These are phyloP conservation scores for Dacryopinax spathularia DNA, from an alignment of 768 basidiomycete genomes.

Conservation along the genomic window DNA sequence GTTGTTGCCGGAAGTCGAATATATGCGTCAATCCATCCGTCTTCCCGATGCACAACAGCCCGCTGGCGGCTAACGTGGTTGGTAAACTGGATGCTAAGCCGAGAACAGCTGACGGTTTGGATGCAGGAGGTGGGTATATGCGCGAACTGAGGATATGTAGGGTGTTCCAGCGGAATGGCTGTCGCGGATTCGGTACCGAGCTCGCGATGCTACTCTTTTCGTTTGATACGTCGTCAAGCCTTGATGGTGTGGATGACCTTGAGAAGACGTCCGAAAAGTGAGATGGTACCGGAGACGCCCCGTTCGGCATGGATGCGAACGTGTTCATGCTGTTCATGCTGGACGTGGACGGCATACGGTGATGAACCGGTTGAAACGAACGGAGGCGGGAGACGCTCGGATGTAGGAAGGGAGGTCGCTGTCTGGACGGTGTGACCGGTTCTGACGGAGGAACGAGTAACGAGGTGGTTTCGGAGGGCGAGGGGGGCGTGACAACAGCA, in stretches of 20 bases:
- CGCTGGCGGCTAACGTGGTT: conserved; percentile 71
- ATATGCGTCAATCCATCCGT: conserved; percentile 62
- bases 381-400: conserved; percentile 36
- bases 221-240: conserved; percentile 26
- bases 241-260: conserved; percentile 47
- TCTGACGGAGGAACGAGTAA: background rate
- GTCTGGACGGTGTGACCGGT: conserved; percentile 6
- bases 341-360: conserved; percentile 29
- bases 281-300: conserved; percentile 42
- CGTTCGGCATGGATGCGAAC: conserved; percentile 32
- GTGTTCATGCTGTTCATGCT: conserved; percentile 28
- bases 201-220: conserved; percentile 16
- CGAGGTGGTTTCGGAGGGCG: conserved; percentile 7
- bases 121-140: conserved; percentile 37
- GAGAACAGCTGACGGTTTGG: conserved; percentile 49
- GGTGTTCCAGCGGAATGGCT: conserved; percentile 65
- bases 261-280: conserved; percentile 62
- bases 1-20: conserved; percentile 79
- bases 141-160: conserved; percentile 45
- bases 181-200: conserved; percentile 25
- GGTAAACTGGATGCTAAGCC: conserved; percentile 53
- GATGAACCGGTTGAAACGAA: conserved; percentile 32
- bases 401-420: conserved; percentile 13
- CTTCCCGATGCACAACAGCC: conserved; percentile 80
- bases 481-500: conserved; percentile 12